Conservation (phyloP, 1,284 basidiomycete genomes). For the Clitocybe nebularis region DNA sequence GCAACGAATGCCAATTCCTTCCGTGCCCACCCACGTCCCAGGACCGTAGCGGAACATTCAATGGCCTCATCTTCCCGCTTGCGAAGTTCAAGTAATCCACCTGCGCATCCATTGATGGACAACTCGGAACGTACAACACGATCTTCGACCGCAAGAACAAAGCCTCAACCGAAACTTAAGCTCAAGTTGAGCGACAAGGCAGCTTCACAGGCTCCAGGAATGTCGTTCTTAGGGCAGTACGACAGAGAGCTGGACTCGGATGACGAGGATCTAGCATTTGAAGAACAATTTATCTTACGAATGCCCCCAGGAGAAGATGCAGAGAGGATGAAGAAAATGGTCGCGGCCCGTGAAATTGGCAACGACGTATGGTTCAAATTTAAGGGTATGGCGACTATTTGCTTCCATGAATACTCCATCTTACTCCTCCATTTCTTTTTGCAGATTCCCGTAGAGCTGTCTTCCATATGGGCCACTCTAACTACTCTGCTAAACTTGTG, state of each 20-base stretch:
- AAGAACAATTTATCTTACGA: conserved; percentile 95
- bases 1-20: conserved; percentile 8
- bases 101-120: conserved; percentile 23
- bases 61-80: conserved; percentile 39
- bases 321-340: conserved; percentile 77
- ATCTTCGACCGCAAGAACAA: conserved; percentile 40
- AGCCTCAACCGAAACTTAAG: conserved; percentile 73
- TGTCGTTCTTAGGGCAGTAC: conserved; percentile 82
- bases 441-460: conserved; percentile 88
- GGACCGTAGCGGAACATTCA: conserved; percentile 32
- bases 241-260: conserved; percentile 94
- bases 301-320: conserved; percentile 85
- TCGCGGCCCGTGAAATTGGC: conserved; percentile 72
- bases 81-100: conserved; percentile 33
- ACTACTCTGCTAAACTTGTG: conserved; percentile 91
- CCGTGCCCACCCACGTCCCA: conserved; percentile 26
- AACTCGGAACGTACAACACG: conserved; percentile 45
- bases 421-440: not conserved
- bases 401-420: conserved; percentile 1
- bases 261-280: conserved; percentile 92
- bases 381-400: conserved; percentile 60
- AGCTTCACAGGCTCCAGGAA: conserved; percentile 70
- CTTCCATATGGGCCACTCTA: conserved; percentile 81
- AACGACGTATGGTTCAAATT: conserved; percentile 98
- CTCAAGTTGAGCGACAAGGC: conserved; percentile 80